Percentiles rank a stretch among this genome's conserved stretches.
Evolutionary conservation across 2,329 filamentous ascomycete genomes (phyloP).

Genomic region (Paecilomyces sp.): DNA sequence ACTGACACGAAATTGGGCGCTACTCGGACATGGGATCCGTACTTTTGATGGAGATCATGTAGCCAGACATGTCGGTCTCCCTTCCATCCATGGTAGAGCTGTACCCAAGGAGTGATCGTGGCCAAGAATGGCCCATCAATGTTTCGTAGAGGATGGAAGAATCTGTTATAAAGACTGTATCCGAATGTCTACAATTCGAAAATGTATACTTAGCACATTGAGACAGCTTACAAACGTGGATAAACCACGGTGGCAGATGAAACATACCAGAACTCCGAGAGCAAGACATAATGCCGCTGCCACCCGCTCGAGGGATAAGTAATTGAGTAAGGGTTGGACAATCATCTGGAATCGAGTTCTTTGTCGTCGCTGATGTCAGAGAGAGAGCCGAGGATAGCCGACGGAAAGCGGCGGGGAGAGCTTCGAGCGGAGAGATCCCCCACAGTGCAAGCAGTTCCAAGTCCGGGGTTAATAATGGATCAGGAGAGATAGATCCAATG

Average conservation of each 20-base stretch:
- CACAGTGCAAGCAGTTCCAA: not conserved
- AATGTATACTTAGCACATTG: not conserved
- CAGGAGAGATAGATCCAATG: not conserved
- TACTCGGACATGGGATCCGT: conserved; percentile 65
- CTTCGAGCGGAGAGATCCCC: not conserved
- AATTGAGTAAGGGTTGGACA: conserved; percentile 13
- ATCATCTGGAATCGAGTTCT: conserved; percentile 11
- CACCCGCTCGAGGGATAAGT: conserved; percentile 10
- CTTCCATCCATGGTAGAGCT: conserved; percentile 67
- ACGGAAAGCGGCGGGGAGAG: not conserved
- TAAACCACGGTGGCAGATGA: not conserved
- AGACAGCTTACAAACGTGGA: not conserved
- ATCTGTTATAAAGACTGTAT: conserved; percentile 26
- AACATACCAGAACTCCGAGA: conserved; percentile 3
- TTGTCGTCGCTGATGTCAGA: not conserved
- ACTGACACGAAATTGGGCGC: conserved; percentile 72
- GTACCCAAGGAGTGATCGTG: conserved; percentile 41
- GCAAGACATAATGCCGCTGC: conserved; percentile 10
- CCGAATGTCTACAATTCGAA: conserved; percentile 14
- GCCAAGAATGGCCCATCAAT: conserved; percentile 25
- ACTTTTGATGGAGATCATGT: conserved; percentile 61
- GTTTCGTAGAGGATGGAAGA: conserved; percentile 25
- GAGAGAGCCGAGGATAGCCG: conserved; percentile 1
- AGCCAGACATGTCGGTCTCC: conserved; percentile 70
- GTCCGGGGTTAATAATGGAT: conserved; percentile 1